phyloP scores from a whole-genome alignment of 2,329 filamentous ascomycete genomes.

The Exophiala alcalophila region DNA sequence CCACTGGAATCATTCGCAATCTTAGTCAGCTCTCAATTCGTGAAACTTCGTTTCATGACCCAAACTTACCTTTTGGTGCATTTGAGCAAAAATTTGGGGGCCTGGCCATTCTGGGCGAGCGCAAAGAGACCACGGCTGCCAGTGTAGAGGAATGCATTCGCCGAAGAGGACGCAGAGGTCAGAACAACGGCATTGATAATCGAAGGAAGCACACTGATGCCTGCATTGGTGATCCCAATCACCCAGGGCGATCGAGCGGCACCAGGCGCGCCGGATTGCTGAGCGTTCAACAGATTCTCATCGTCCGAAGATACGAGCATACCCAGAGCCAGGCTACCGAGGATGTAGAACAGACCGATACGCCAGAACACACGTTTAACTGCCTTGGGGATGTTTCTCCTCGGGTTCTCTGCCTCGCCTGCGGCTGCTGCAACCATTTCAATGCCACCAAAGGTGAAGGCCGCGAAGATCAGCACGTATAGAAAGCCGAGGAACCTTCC shows the following conservation, averaged over 20 bases:
- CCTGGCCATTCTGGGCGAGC: constrained; percentile 49
- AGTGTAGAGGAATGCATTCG: constrained; percentile 62
- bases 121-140: constrained; percentile 54
- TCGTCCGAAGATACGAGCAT: constrained; percentile 58
- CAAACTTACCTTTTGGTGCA: constrained; percentile 43
- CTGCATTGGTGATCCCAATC: constrained; percentile 44
- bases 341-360: constrained; percentile 57
- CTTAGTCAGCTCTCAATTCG: constrained; percentile 4
- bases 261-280: constrained; percentile 70
- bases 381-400: constrained; percentile 54
- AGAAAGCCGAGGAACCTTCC: constrained; percentile 55
- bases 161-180: constrained; percentile 67
- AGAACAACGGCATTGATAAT: constrained; percentile 63
- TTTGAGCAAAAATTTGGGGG: constrained; percentile 51
- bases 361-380: constrained; percentile 55
- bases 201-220: constrained; percentile 36
- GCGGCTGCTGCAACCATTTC: constrained; percentile 57
- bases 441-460: constrained; percentile 39
- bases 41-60: constrained; percentile 1
- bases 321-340: constrained; percentile 35
- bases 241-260: constrained; percentile 50
- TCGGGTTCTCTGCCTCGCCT: constrained; percentile 54
- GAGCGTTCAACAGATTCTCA: constrained; percentile 52
- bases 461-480: constrained; percentile 44
- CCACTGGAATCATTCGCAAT: constrained; percentile 42